Conservation (phyloP, 441 rosid genomes). For the Monsonia emarginata region DNA sequence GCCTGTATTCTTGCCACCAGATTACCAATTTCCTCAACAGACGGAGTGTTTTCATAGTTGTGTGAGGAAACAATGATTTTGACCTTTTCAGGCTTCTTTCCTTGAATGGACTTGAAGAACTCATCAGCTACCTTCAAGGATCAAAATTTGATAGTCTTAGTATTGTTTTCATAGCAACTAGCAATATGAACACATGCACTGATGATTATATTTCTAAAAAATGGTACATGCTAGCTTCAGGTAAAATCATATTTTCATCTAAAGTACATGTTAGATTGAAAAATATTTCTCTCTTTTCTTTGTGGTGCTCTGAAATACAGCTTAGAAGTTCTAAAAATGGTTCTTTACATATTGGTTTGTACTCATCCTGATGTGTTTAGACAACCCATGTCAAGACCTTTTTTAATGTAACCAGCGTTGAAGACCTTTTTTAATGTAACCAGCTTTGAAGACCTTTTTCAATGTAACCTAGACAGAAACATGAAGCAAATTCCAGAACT, state of each 20-base stretch:
- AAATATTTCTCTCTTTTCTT: neutral
- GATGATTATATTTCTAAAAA: neutral
- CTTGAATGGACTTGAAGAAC: slow-evolving; percentile 42
- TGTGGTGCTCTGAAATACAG: neutral
- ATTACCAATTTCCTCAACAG: slow-evolving; percentile 62
- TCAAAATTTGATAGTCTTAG: neutral
- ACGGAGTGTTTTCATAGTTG: slow-evolving; percentile 70
- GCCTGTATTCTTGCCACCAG: slow-evolving; percentile 67
- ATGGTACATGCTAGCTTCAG: neutral
- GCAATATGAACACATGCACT: neutral
- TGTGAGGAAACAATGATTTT: slow-evolving; percentile 78
- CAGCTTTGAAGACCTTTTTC: neutral
- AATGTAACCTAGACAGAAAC: neutral
- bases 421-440: neutral
- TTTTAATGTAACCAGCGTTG: neutral
- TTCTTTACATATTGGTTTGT: neutral
- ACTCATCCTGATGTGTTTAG: neutral
- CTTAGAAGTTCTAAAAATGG: neutral
- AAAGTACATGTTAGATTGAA: neutral
- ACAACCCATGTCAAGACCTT: neutral
- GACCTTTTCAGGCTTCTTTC: slow-evolving; percentile 56
- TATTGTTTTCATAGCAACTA: neutral
- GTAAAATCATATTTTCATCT: neutral
- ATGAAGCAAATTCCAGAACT: neutral
- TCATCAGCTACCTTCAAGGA: slow-evolving; percentile 55